A percentile compares a stretch with the other conserved stretches of the same genome.
Conservation (phyloP, 257 asterid genomes). For the Solanum appendiculatum region DNA sequence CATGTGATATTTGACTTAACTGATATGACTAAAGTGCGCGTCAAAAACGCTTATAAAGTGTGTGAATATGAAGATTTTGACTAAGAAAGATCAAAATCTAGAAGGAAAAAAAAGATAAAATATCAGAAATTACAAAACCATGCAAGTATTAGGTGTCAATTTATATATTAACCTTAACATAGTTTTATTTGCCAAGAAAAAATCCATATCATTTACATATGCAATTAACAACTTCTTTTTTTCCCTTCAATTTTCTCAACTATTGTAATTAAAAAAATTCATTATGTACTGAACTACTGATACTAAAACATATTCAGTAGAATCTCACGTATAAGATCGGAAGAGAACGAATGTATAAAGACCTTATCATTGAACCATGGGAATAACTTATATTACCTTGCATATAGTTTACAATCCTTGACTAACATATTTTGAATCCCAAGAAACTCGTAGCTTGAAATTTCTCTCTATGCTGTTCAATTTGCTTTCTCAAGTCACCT, state of each 20-base stretch:
- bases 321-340: too few species aligned
- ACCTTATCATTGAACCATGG: not conserved
- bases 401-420: not conserved
- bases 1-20: not conserved
- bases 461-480: not conserved
- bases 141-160: not conserved
- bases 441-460: not conserved
- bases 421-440: not conserved
- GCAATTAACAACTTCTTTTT: not conserved
- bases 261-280: too few species aligned
- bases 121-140: not conserved
- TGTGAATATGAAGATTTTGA: not conserved
- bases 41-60: not conserved
- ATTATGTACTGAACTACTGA: too few species aligned
- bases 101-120: not conserved
- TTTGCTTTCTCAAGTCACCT: not conserved
- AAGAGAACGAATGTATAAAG: too few species aligned
- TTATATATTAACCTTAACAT: not conserved
- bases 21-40: not conserved
- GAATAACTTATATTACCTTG: too few species aligned
- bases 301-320: fast-evolving
- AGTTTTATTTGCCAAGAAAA: not conserved
- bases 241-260: not conserved
- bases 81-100: not conserved
- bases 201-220: not conserved